These are phyloP conservation scores for Nakazawaea holstii DNA, from an alignment of 805 yeast genomes.

Conservation along the genomic window DNA sequence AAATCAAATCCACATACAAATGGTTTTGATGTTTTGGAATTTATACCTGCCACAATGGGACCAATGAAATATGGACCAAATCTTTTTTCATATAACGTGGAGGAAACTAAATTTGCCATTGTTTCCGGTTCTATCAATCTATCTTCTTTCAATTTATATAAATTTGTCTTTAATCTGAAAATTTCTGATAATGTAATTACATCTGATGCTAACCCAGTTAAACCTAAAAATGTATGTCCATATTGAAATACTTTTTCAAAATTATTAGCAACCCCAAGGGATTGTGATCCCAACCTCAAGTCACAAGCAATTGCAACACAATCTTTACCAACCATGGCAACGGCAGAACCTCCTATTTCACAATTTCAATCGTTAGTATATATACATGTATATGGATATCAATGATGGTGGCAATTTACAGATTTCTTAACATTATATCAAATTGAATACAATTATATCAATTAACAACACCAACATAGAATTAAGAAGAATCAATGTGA, in stretches of 20 bases:
- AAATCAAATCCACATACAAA: constrained; percentile 93
- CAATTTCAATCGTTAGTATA: constrained; percentile 1
- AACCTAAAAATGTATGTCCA: constrained; percentile 83
- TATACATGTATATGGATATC: neutral
- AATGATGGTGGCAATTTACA: constrained; percentile 1
- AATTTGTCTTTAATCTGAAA: constrained; percentile 78
- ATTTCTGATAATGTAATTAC: constrained; percentile 79
- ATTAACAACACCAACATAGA: too few species aligned
- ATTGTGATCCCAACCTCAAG: constrained; percentile 88
- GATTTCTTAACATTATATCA: neutral
- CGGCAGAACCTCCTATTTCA: constrained; percentile 88
- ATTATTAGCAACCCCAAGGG: constrained; percentile 85
- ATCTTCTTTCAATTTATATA: constrained; percentile 89
- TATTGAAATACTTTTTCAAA: constrained; percentile 88
- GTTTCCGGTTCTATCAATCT: constrained; percentile 89
- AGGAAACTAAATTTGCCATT: constrained; percentile 86
- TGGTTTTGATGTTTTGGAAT: constrained; percentile 77
- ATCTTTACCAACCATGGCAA: constrained; percentile 98
- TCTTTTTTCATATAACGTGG: constrained; percentile 85
- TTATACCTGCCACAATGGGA: constrained; percentile 93
- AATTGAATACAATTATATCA: too few species aligned
- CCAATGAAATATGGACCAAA: constrained; percentile 97
- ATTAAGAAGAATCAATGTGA: neutral
- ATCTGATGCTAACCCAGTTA: constrained; percentile 94
- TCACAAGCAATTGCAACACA: constrained; percentile 98